Evolutionary conservation across 345 rosid genomes (phyloP), one percentile per base, ranked within the genome.

Genomic region (Cardiospermum halicacabum): DNA sequence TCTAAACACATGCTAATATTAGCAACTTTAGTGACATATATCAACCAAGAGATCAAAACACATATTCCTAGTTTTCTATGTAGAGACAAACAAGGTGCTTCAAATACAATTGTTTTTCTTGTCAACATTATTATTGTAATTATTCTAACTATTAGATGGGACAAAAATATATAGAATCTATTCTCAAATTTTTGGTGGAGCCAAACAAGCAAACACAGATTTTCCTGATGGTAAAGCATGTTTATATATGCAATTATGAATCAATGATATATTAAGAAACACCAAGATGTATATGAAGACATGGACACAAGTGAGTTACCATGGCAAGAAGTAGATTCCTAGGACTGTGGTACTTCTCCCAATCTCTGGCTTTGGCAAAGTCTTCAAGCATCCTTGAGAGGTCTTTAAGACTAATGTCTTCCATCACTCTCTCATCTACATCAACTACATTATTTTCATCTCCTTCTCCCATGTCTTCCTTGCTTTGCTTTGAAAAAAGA

Each of bases 261-360:
- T 27, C 1, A 16, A 28, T 28, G 19, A 56, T 31, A 42, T n/a
- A 34, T 34, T 34, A 34, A 34, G 6, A 43, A 15, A 12, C 31
- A 53, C 19, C 34, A 53, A 53, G n/a, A n/a, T n/a, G n/a, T 26
- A 21, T 19, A 24, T 24, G 18, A 18, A 39, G 3, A 39, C 43
- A 39, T 39, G 43, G n/a, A n/a, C 43, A 39, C 16, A 43, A 43
- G 49, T 43, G 49, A 43, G 40, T 57, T 80, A 80, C 82, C 78
- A 80, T 77, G 21, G 84, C 84, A 77, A 80, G 84, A 39, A 80
- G 81, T 21, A 80, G 77, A 70, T 80, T 80, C 53, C 84, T 72
- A 1, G 84, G 84, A 58, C 72, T 77, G 30, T 80, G 84, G 43
- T 66, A 73, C 68, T 70, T 72, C 56, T 75, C 82, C 82, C 78